These are phyloP conservation scores for Paraglomus occultum DNA, from an alignment of 192 early-diverging fungal genomes.

Conservation along the genomic window DNA sequence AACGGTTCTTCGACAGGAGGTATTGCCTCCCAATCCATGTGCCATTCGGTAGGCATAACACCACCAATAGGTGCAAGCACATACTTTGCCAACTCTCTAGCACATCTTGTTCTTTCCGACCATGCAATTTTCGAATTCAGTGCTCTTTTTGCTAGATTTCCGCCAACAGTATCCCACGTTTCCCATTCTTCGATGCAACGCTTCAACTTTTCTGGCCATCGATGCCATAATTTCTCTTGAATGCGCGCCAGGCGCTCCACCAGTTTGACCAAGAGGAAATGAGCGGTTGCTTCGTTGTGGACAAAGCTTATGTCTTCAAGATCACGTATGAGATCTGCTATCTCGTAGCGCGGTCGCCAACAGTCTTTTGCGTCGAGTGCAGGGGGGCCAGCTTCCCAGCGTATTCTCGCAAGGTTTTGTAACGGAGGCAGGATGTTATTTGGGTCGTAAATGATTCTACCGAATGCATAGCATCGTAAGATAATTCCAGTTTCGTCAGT, in stretches of 20 bases:
- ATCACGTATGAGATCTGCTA: constrained; percentile 22
- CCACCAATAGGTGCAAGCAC: constrained; percentile 24
- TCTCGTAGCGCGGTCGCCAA: constrained; percentile 15
- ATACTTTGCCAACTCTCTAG: constrained; percentile 24
- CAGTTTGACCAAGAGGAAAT: constrained; percentile 18
- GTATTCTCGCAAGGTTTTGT: constrained; percentile 16
- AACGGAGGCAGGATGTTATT: constrained; percentile 12
- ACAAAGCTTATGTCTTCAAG: constrained; percentile 8
- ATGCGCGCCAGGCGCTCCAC: constrained; percentile 6
- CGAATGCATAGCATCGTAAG: constrained; percentile 18
- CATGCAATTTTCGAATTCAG: constrained; percentile 20
- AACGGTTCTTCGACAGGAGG: not conserved
- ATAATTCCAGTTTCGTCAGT: constrained; percentile 5
- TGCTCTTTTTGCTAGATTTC: constrained; percentile 1
- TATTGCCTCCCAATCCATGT: constrained; percentile 24
- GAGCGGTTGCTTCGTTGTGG: constrained; percentile 11
- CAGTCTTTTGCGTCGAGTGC: constrained; percentile 6
- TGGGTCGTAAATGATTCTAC: constrained; percentile 18
- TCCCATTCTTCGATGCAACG: constrained; percentile 20
- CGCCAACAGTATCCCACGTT: constrained; percentile 17
- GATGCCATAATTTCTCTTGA: constrained; percentile 11
- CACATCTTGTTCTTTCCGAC: constrained; percentile 12
- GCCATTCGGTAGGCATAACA: constrained; percentile 25
- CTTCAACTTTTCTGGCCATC: constrained; percentile 25
- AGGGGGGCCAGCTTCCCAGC: constrained; percentile 9